Conservation (phyloP, 192 early-diverging fungal genomes). For the Coemansia sp. region DNA sequence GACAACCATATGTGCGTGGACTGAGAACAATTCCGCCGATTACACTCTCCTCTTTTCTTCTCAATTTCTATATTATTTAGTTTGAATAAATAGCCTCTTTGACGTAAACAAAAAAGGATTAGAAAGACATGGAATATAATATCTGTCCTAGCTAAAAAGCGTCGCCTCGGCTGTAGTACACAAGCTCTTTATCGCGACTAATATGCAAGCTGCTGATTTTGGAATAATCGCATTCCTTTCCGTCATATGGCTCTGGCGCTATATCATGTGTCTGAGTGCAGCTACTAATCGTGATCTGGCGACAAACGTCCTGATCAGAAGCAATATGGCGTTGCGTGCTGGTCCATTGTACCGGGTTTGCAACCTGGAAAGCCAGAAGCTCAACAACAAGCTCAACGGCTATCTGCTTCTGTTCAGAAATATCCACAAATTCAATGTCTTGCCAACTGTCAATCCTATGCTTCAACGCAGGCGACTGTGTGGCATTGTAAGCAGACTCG, state of each 20-base stretch:
- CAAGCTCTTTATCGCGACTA: neutral
- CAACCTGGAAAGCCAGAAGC: slow-evolving; percentile 90
- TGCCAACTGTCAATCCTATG: neutral
- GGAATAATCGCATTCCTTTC: neutral
- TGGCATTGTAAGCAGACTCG: slow-evolving; percentile 61
- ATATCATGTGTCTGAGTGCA: slow-evolving; percentile 48
- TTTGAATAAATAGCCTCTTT: neutral
- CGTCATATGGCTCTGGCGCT: neutral
- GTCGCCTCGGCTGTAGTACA: neutral
- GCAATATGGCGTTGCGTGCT: slow-evolving; percentile 87
- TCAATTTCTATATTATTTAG: neutral
- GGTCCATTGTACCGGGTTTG: slow-evolving; percentile 92
- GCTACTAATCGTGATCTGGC: slow-evolving; percentile 86
- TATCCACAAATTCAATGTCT: neutral
- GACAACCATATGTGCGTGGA: slow-evolving; percentile 2
- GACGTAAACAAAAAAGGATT: neutral
- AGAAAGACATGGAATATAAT: neutral
- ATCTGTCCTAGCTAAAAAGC: neutral
- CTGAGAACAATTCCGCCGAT: neutral
- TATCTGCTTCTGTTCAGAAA: slow-evolving; percentile 69
- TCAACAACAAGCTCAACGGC: slow-evolving; percentile 82
- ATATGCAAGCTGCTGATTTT: neutral
- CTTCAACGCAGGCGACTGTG: neutral
- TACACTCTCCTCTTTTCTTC: neutral
- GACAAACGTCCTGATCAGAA: slow-evolving; percentile 71